phyloP scores from a whole-genome alignment of 345 rosid genomes.

The Eucalyptus erythrocorys region DNA sequence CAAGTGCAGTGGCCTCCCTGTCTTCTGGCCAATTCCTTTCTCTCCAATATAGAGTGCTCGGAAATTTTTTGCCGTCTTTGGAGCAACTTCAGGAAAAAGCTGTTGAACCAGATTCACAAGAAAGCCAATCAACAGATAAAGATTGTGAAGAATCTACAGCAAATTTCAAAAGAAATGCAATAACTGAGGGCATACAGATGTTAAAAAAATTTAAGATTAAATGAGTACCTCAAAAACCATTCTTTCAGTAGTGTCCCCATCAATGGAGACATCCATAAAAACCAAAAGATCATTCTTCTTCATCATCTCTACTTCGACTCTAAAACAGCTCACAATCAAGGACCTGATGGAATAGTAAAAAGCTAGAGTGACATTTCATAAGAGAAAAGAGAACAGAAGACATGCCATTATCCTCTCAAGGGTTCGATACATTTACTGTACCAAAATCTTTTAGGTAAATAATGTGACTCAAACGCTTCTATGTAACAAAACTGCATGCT shows the following conservation, averaged over 20 bases:
- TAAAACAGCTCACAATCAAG: slow-evolving; percentile 4
- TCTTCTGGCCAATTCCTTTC: too few species aligned
- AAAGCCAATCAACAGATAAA: background rate
- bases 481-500: background rate
- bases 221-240: slow-evolving; percentile 81
- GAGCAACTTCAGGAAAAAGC: slow-evolving; percentile 82
- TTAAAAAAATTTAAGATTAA: background rate
- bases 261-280: slow-evolving; percentile 82
- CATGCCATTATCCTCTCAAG: background rate
- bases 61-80: slow-evolving; percentile 78
- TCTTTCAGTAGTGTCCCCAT: slow-evolving; percentile 92
- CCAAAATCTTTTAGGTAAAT: background rate
- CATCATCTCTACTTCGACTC: slow-evolving; percentile 23
- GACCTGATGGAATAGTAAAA: background rate
- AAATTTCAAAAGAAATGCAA: background rate
- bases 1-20: too few species aligned
- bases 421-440: background rate
- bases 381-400: background rate
- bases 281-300: slow-evolving; percentile 72
- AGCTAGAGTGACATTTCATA: background rate
- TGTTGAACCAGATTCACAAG: slow-evolving; percentile 19
- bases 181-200: background rate
- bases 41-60: too few species aligned
- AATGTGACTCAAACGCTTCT: background rate
- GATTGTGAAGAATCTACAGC: background rate